Evolutionary conservation across 306 rosid species (phyloP).

Genomic region (Gynostemma pentaphyllum): DNA sequence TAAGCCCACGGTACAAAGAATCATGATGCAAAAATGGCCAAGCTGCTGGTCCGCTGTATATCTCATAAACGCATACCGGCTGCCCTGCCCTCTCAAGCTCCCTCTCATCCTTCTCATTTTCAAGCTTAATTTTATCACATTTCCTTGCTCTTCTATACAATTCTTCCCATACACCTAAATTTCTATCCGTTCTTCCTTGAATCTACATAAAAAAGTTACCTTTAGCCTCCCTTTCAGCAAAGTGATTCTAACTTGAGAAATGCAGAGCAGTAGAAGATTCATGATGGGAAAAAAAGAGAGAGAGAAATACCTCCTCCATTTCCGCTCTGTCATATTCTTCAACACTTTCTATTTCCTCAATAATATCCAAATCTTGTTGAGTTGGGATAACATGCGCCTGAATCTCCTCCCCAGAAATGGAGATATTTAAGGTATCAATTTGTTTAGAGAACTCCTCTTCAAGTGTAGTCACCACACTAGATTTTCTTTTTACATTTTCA

Average conservation of each 20-base stretch:
- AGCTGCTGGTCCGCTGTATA: conserved; percentile 65
- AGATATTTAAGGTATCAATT: conserved; percentile 25
- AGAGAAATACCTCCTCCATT: conserved; percentile 58
- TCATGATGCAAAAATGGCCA: conserved; percentile 95
- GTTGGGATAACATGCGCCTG: conserved; percentile 29
- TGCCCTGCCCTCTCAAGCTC: conserved; percentile 93
- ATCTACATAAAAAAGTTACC: conserved; percentile 26
- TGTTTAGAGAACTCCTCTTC: conserved; percentile 43
- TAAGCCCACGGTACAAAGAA: conserved; percentile 82
- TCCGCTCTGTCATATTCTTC: conserved; percentile 77
- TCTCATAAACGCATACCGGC: conserved; percentile 82
- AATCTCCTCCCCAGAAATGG: conserved; percentile 36
- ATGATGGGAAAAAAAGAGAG: conserved; percentile 15
- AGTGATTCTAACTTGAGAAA: not conserved
- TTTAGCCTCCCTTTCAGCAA: not conserved
- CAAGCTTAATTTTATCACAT: conserved; percentile 67
- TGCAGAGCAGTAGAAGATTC: conserved; percentile 1
- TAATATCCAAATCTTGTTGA: conserved; percentile 61
- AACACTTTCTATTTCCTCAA: conserved; percentile 50
- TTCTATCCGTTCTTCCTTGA: conserved; percentile 59
- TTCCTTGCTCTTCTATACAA: conserved; percentile 70
- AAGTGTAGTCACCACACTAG: conserved; percentile 41
- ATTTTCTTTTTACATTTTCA: conserved; percentile 20
- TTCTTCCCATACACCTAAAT: conserved; percentile 57
- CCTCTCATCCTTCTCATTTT: conserved; percentile 92